These are phyloP conservation scores for Acorus calamus DNA, from an alignment of 106 monocot genomes.

Conservation along the genomic window DNA sequence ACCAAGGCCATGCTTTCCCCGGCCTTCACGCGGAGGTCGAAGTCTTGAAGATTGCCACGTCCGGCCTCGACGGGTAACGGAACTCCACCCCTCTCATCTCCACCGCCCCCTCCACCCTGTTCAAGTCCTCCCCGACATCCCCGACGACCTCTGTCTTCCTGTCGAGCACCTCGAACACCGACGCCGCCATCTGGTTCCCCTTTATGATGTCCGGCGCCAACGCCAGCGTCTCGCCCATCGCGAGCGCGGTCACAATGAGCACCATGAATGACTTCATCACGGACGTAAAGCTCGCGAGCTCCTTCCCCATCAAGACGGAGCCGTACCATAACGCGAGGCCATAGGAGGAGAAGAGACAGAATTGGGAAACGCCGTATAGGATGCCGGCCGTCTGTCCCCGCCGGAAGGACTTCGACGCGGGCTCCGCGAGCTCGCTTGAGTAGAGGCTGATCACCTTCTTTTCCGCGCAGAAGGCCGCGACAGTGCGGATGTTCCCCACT, in stretches of 20 bases:
- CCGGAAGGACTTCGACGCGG: slow-evolving; percentile 51
- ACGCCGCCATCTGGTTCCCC: slow-evolving; percentile 68
- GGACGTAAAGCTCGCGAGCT: slow-evolving; percentile 78
- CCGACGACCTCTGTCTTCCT: slow-evolving; percentile 40
- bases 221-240: slow-evolving; percentile 88
- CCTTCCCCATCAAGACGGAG: slow-evolving; percentile 82
- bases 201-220: slow-evolving; percentile 65
- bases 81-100: slow-evolving; percentile 58
- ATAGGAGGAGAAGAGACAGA: slow-evolving; percentile 89
- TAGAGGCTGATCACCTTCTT: slow-evolving; percentile 83
- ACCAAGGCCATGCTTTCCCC: slow-evolving; percentile 71
- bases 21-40: slow-evolving; percentile 44
- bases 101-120: slow-evolving; percentile 38
- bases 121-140: slow-evolving; percentile 48
- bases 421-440: slow-evolving; percentile 55
- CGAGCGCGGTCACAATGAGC: slow-evolving; percentile 80
- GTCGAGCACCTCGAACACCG: slow-evolving; percentile 67
- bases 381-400: slow-evolving; percentile 77
- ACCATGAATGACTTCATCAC: slow-evolving; percentile 99
- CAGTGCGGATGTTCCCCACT: slow-evolving; percentile 88
- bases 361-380: slow-evolving; percentile 85
- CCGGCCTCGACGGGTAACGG: slow-evolving; percentile 58
- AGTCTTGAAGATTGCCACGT: slow-evolving; percentile 40
- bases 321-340: slow-evolving; percentile 91
- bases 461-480: slow-evolving; percentile 91